Evolutionary conservation across 345 rosid species (phyloP), one percentile per base, ranked within the genome.

Genomic region (Hirschfeldia incana): DNA sequence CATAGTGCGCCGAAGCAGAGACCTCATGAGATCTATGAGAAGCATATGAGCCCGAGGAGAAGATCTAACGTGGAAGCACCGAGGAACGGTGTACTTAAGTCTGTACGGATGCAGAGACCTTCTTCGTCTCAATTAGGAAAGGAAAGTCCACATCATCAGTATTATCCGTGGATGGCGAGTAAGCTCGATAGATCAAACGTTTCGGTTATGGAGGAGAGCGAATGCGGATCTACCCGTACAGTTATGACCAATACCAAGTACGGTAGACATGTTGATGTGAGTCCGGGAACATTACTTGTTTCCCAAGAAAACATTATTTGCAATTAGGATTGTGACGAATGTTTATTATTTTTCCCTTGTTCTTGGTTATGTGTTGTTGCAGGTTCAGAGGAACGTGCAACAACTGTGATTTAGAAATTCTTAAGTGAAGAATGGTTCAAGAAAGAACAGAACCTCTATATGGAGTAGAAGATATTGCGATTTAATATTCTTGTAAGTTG

Each of bases 151-250:
- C 67, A 74, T 10, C 69, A 74, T 10, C 69, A 86, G 72, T 90
- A 87, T 0, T 84, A 87, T 70, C 91, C 98, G 0, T 91, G 97
- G 96, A 81, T 80, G 80, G 87, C 92, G 28, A 77, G 87, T 33
- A 91, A 91, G 87, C 96, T 92, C 51, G 94, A 91, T 46, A 83
- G 87, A 72, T 92, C 99, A 30, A 68, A 83, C 0, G 84, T 88
- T 12, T 94, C 99, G 0, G 85, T 91, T 13, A 85, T 73, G 85
- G 93, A 89, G 1, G 93, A 88, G 2, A 95, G 97, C 11, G 98
- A 91, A 71, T 88, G 93, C 5, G 98, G 98, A 83, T 94, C 95
- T 61, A 86, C 88, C 7, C 91, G 97, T 73, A 91, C 95, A 1
- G 80, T 86, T 69, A 87, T 89, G 83, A 92, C 94, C 21, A 82